Evolutionary conservation across 2,329 filamentous ascomycete species (phyloP), one percentile per base, ranked within the genome.

Genomic region (Tolypocladium nubicola): DNA sequence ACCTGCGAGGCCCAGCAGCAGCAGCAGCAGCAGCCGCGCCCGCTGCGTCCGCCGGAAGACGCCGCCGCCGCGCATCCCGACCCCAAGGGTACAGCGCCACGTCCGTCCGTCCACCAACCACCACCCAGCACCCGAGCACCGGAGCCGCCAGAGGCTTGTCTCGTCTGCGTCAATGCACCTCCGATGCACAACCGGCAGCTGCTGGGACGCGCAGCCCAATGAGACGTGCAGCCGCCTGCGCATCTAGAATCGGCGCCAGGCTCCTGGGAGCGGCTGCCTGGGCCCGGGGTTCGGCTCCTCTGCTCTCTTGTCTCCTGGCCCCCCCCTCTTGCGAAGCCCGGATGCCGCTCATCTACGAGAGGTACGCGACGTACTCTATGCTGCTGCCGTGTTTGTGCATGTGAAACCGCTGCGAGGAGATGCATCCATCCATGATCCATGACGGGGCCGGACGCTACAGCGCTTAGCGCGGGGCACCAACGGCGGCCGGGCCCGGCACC

Each of bases 131-230:
- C 41, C 41, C 41, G 13, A 43, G 21, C 43, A 8, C 43, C 23
- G 7, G 40, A 19, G 16, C 11, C n/a, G 21, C 11, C 21, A 26
- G 41, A 45, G 41, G 45, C 26, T 23, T 11, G 47, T 6, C 26
- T 23, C 5, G 47, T 6, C 4, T 6, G 47, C 47, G 26, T 35
- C 35, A 8, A 26, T 19, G 38, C 52, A 41, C 23, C 30, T 62
- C 57, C n/a, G 10, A 54, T 45, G 53, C 39, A 37, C 19, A 13
- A 11, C 26, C 40, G 37, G 53, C 39, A 43, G 40, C 53, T 37
- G n/a, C 13, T 39, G 53, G 53, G 53, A 55, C 53, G 33, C 41
- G 40, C 33, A 21, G 41, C 40, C 53, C 53, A 55, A 55, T 55
- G 39, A 38, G 26, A 37, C 40, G 13, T 47, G 40, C 53, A 49